Base-by-base conservation (phyloP, 2,329 filamentous ascomycete genomes). In the Bipolaris oryzae region DNA sequence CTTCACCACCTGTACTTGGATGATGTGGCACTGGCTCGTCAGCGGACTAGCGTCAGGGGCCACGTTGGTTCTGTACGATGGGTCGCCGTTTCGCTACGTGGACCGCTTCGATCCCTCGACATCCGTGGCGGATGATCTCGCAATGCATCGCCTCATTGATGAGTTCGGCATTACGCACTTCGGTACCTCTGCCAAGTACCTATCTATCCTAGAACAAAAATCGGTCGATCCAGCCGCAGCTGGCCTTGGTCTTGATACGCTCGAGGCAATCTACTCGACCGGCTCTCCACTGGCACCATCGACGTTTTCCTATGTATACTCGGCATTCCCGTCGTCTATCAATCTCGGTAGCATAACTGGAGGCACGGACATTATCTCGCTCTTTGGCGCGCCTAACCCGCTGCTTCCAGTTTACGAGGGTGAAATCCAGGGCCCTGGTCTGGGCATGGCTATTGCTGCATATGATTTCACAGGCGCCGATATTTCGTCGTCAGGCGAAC, bases 1-100 rank as follows among this genome's bases (percentile, higher is more conserved):
- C 79, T 97, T 93, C 79, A 96, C 92, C 1, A 97, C 93, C 3
- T 92, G 89, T 10, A 96, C 92, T 0, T 97, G 93, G 95, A 98
- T 99, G 93, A 98, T 98, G 94, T 97, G 93, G 92, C 94, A 98
- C 75, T 98, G 94, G 93, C 88, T 93, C 38, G 85, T 97, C 18
- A 94, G 91, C 1, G 91, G 89, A 5, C 86, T 98, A 3, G 90
- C 93, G 9, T 88, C 87, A 28, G 94, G 94, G 50, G 85, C 90
- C 10, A 94, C 91, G 0, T 81, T 98, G 11, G 84, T 98, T 18
- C 83, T 98, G 3, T 99, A 97, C 77, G 91, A 96, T 50, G 95
- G 95, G 45, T 96, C 91, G 0, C 95, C 95, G 0, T 98, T 98
- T 80, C 79, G 80, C 51, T 81, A 78, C 50, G 46, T 76, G 3